Base-by-base conservation (phyloP, 2,329 filamentous ascomycete species). In the Curvularia hawaiiensis region DNA sequence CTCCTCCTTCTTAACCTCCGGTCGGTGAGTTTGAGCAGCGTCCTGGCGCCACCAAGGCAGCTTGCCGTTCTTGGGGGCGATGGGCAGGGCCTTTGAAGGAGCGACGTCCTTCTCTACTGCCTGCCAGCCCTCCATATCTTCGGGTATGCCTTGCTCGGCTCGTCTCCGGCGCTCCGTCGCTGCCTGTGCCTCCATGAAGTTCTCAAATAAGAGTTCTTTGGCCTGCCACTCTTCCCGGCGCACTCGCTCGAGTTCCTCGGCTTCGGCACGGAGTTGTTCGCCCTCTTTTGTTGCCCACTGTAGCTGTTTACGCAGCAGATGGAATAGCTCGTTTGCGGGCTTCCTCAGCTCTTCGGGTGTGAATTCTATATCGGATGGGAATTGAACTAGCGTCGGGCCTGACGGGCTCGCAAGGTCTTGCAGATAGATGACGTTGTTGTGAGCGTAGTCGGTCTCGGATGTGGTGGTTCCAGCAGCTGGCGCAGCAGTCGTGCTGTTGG, bases 151-250 rank as follows among this genome's bases (percentile, higher is more conserved):
- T n/a, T 65, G 52, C 11, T 79, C 72, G 3, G 72, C 33, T 14
- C 76, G 71, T 24, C 70, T 71, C 26, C 72, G 65, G 40, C 71
- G 63, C 35, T 65, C 64, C 2, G 51, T 58, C 11, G 68, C 85
- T 78, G 88, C 87, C 72, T 88, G 86, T 33, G 85, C 81, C 73
- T 94, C 90, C 65, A 91, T 83, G 31, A 89, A 83, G 69, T 92
- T 90, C 56, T 91, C 85, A n/a, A 95, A 76, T 18, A 94, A 76
- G 30, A 91, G 83, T 76, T 95, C 90, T 76, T 94, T 94, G 76
- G 90, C 87, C 14, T 86, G 79, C 91, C 91, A 95, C 71, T 92
- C 90, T 60, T 86, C 82, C 72, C 85, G 85, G 75, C 89, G 88
- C 12, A 82, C 69, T 35, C 85, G 84, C 73, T 94, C 90, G 74